These are phyloP conservation scores for Albugo laibachii DNA, from an alignment of 352 stramenopile genomes.

Conservation along the genomic window DNA sequence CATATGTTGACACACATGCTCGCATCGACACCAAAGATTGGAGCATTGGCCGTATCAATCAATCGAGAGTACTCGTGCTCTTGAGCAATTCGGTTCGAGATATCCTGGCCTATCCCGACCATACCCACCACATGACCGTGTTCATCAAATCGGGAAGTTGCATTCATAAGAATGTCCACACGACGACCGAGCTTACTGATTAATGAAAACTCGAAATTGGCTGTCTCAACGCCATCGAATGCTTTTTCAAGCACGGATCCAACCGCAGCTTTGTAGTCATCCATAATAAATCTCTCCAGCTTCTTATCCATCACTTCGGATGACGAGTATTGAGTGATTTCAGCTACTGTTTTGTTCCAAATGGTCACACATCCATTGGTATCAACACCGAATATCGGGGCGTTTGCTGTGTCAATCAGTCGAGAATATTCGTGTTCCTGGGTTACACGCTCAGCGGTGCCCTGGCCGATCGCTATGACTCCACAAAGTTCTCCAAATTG, in stretches of 20 bases:
- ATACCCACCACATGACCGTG: constrained; percentile 31
- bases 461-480: constrained; percentile 47
- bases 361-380: constrained; percentile 37
- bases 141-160: constrained; percentile 13
- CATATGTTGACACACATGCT: constrained; percentile 71
- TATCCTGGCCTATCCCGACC: constrained; percentile 40
- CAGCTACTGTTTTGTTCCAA: constrained; percentile 47
- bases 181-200: constrained; percentile 13
- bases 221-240: constrained; percentile 26
- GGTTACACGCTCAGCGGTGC: constrained; percentile 23
- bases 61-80: constrained; percentile 34
- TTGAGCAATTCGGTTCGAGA: constrained; percentile 24
- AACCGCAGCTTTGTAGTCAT: constrained; percentile 12
- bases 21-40: constrained; percentile 39
- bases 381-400: constrained; percentile 61
- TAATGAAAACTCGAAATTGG: constrained; percentile 69
- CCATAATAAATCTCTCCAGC: constrained; percentile 16
- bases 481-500: constrained; percentile 40
- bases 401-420: constrained; percentile 41
- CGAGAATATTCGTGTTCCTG: constrained; percentile 23
- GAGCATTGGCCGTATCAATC: constrained; percentile 32
- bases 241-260: constrained; percentile 12
- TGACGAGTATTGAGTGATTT: constrained; percentile 47
- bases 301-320: constrained; percentile 35
- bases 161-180: constrained; percentile 13